These are phyloP conservation scores for Symmetrospora coprosmae DNA, from an alignment of 768 basidiomycete genomes.

Conservation along the genomic window DNA sequence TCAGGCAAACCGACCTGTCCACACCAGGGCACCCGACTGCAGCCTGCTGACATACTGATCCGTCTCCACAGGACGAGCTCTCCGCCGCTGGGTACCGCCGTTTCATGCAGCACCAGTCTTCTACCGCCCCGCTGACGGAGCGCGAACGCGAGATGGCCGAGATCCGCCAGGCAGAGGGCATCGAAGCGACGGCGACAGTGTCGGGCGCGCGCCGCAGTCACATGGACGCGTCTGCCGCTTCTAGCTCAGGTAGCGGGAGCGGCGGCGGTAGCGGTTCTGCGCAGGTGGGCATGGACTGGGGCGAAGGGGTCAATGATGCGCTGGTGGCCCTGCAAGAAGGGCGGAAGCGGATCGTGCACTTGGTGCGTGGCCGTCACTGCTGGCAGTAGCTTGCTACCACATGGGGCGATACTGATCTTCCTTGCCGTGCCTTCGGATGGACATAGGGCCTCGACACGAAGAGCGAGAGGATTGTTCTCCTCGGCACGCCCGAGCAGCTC, in stretches of 20 bases:
- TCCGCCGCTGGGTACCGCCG: constrained; percentile 49
- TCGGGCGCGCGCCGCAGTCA: constrained; percentile 42
- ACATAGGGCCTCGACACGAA: constrained; percentile 52
- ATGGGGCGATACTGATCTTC: neutral
- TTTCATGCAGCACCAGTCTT: constrained; percentile 55
- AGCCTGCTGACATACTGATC: too few species aligned
- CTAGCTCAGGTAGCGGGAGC: too few species aligned
- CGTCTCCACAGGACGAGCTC: constrained; percentile 36
- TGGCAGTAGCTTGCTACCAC: constrained; percentile 34
- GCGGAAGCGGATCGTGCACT: constrained; percentile 47
- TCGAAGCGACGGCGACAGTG: constrained; percentile 42
- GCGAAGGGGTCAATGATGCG: constrained; percentile 50
- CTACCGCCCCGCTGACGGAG: constrained; percentile 67
- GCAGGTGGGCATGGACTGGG: constrained; percentile 56
- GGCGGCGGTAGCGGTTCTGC: constrained; percentile 43
- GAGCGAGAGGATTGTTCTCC: constrained; percentile 53
- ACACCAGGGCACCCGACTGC: too few species aligned
- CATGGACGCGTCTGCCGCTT: constrained; percentile 3
- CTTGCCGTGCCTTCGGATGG: neutral
- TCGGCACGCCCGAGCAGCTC: constrained; percentile 43
- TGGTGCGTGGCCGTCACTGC: too few species aligned
- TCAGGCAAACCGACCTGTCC: neutral
- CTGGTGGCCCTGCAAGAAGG: constrained; percentile 47
- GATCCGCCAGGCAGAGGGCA: constrained; percentile 61
- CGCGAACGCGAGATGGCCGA: constrained; percentile 70